Conservation (phyloP, 2,329 filamentous ascomycete genomes). For the Xylogone sp. region DNA sequence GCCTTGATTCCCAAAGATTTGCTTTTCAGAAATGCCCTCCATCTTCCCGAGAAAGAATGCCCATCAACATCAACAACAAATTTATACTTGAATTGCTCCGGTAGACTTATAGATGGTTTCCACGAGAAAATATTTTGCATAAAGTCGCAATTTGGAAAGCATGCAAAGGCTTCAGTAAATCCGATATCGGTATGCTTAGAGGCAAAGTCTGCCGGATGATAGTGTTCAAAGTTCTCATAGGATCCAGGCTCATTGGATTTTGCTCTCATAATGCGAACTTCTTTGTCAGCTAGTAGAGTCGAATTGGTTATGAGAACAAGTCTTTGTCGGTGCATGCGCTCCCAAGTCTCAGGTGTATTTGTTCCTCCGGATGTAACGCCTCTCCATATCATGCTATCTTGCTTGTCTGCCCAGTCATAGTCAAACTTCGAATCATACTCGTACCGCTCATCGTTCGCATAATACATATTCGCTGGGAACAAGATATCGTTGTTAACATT, state of each 20-base stretch:
- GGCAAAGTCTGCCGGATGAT: constrained; percentile 33
- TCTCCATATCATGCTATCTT: constrained; percentile 56
- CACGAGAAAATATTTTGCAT: constrained; percentile 40
- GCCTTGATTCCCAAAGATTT: constrained; percentile 72
- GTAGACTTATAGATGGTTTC: constrained; percentile 52
- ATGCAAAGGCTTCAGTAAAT: constrained; percentile 38
- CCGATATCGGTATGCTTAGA: constrained; percentile 27
- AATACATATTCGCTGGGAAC: constrained; percentile 63
- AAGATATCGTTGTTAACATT: constrained; percentile 61
- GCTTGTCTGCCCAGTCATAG: constrained; percentile 54
- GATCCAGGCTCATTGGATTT: constrained; percentile 33
- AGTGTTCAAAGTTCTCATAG: constrained; percentile 36
- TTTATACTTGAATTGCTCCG: constrained; percentile 57
- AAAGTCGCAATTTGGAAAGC: constrained; percentile 41
- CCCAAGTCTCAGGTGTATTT: constrained; percentile 47
- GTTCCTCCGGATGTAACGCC: constrained; percentile 60
- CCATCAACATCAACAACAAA: constrained; percentile 76
- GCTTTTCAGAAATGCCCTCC: constrained; percentile 64
- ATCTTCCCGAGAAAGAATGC: constrained; percentile 66
- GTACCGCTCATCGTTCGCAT: constrained; percentile 53
- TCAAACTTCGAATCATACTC: constrained; percentile 53
- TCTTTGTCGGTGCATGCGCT: constrained; percentile 53
- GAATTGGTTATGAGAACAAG: constrained; percentile 52
- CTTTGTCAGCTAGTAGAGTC: constrained; percentile 40
- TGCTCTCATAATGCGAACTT: constrained; percentile 29